Conservation (phyloP, 805 yeast species). For the Yarrowia phangngaensis region DNA sequence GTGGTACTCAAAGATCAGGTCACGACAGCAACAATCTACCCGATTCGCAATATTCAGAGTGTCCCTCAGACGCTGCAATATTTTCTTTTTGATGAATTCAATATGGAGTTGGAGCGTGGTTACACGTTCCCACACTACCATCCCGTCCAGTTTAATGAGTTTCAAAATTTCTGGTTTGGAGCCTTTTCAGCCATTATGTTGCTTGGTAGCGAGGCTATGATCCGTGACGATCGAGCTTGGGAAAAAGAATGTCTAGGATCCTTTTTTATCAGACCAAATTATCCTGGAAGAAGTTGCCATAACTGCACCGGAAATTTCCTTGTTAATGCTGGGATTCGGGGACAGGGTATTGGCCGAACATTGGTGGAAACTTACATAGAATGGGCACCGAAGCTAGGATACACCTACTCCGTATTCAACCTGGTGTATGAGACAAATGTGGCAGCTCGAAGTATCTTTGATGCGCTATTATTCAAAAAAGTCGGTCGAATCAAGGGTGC, state of each 20-base stretch:
- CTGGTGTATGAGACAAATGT: slow-evolving; percentile 84
- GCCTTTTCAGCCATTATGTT: slow-evolving; percentile 73
- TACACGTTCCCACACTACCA: slow-evolving; percentile 85
- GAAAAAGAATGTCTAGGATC: slow-evolving; percentile 89
- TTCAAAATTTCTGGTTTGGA: slow-evolving; percentile 84
- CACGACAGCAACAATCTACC: slow-evolving; percentile 89
- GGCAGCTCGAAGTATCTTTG: slow-evolving; percentile 76
- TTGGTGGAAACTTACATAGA: slow-evolving; percentile 77
- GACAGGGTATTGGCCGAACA: slow-evolving; percentile 85
- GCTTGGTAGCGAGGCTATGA: slow-evolving; percentile 66
- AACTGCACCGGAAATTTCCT: slow-evolving; percentile 86
- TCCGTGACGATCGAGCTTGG: slow-evolving; percentile 65
- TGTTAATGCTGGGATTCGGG: slow-evolving; percentile 89
- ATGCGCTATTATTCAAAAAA: slow-evolving; percentile 67
- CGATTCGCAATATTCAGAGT: slow-evolving; percentile 61
- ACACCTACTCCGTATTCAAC: slow-evolving; percentile 77
- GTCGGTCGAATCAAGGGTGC: slow-evolving; percentile 83
- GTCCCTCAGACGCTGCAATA: slow-evolving; percentile 76
- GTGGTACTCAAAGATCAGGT: slow-evolving; percentile 81
- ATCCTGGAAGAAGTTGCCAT: slow-evolving; percentile 89
- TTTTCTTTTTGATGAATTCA: slow-evolving; percentile 85
- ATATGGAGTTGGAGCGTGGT: slow-evolving; percentile 86
- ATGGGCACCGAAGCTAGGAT: slow-evolving; percentile 90
- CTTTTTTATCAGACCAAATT: slow-evolving; percentile 79
- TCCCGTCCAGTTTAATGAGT: slow-evolving; percentile 67